Evolutionary conservation across 2,329 filamentous ascomycete genomes (phyloP), one percentile per base, ranked within the genome.

Genomic region (Aurifilum marmelostoma): DNA sequence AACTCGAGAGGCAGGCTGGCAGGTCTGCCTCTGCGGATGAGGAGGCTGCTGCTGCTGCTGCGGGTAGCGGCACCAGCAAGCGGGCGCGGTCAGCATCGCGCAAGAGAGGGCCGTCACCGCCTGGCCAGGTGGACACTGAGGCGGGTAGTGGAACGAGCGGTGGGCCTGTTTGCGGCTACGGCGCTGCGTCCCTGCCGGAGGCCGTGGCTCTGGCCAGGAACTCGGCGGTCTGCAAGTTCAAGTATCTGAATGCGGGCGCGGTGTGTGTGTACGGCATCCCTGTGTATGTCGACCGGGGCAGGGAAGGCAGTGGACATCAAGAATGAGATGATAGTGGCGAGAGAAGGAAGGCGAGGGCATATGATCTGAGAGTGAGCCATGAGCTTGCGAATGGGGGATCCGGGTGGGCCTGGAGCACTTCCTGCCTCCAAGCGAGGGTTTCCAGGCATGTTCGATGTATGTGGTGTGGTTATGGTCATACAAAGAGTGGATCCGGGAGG

Each of bases 181-280:
- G 82, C 78, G 71, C 77, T 63, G 80, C 83, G 69, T 91, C 86
- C 66, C 81, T 98, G 70, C 91, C 93, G n/a, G 89, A 95, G 77
- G 96, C 96, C 0, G 91, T 98, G 47, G 88, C 88, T 41, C 87
- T 83, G 75, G 92, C 92, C 18, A 87, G 93, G 72, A 86, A 87
- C 70, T 54, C 64, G 59, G 69, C 67, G 24, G 90, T 89, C n/a
- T 98, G 96, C 80, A 89, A 92, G 74, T 88, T 99, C 81, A 88
- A 88, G 77, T 98, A 97, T 82, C 82, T 99, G 74, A 99, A 97
- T 75, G 96, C 94, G 0, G 96, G 95, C 14, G 94, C 95, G 50
- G 93, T 96, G 32, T 94, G 96, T 73, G 91, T 98, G 66, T 99
- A 98, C 82, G 96, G 96, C 21, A 91, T 99, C 77, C 96, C 96